Evolutionary conservation across 2,329 filamentous ascomycete species (phyloP), one percentile per base, ranked within the genome.

Genomic region (Alternaria sp.): DNA sequence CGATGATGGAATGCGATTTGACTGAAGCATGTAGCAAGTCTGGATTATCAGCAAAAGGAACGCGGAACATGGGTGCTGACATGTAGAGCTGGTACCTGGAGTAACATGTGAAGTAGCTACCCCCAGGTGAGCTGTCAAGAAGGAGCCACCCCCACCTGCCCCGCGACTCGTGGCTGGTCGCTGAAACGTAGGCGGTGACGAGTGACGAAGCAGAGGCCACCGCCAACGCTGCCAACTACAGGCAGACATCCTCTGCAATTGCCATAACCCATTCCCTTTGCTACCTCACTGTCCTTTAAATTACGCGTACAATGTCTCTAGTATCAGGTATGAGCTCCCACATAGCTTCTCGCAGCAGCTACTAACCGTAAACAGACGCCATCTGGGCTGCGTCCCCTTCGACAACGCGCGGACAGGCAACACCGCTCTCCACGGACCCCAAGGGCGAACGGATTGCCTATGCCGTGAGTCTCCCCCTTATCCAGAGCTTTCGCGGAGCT

Each of bases 401-500:
- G 60, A 97, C 95, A 26, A 89, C 88, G 60, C 89, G 96, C 70
- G 95, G 94, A 63, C 91, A 94, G 79, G 91, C 95, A 63, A 97
- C 95, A 12, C 93, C 93, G 77, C 89, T 99, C 54, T 96, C 93
- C 41, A 88, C 89, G 46, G 95, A 98, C 80, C 83, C 90, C 67
- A 97, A 97, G 81, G 95, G 96, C 70, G 91, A 97, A 83, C 89
- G 93, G 70, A 90, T 99, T 82, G 92, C 93, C 63, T 99, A 99
- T 81, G 93, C 95, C 65, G 94, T 96, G 90, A 60, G 28, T 45
- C 4, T 30, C 11, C 20, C 14, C 10, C 11, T 5, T 11, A 28
- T 5, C 10, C 30, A 18, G 6, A 51, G 43, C 53, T 26, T 50
- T 28, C 15, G 6, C 26, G 6, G 33, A 57, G 63, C 63, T 69